Evolutionary conservation across 129 eudicot genomes (phyloP).

Genomic region (Dittrichia graveolens): DNA sequence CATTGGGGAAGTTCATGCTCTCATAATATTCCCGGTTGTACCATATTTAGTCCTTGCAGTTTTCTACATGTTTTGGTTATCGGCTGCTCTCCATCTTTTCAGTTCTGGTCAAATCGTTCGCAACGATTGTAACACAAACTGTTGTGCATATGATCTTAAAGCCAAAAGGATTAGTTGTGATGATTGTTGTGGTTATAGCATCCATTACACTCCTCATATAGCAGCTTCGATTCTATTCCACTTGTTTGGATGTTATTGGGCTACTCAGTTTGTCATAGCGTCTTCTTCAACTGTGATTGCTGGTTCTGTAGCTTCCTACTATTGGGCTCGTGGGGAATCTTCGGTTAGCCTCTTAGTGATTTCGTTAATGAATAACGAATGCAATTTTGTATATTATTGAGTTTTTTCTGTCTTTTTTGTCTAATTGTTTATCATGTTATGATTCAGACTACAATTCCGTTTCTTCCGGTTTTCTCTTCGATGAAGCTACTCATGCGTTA

Average conservation of each 20-base stretch:
- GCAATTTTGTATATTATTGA: background rate
- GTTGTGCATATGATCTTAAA: conserved; percentile 89
- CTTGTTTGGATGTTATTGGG: conserved; percentile 93
- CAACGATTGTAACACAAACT: conserved; percentile 71
- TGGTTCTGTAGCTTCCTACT: conserved; percentile 96
- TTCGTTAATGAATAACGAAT: background rate
- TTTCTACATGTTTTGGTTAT: conserved; percentile 88
- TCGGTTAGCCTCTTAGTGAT: conserved; percentile 57
- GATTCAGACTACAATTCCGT: conserved; percentile 77
- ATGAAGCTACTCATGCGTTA: conserved; percentile 90
- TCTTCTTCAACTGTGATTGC: conserved; percentile 92
- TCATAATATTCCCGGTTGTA: conserved; percentile 77
- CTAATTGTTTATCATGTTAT: background rate
- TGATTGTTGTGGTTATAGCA: conserved; percentile 81
- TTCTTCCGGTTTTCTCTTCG: conserved; percentile 92
- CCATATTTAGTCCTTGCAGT: conserved; percentile 77
- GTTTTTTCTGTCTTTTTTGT: conserved; percentile 14
- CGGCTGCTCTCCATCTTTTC: conserved; percentile 88
- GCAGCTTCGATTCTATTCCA: conserved; percentile 84
- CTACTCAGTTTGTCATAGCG: conserved; percentile 77
- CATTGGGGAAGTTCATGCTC: conserved; percentile 96
- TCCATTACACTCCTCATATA: conserved; percentile 80
- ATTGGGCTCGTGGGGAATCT: conserved; percentile 91
- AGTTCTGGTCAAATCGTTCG: conserved; percentile 79
- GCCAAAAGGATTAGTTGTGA: conserved; percentile 76